Conservation (phyloP, 768 basidiomycete species). For the Phanerodontia chrysosporium region DNA sequence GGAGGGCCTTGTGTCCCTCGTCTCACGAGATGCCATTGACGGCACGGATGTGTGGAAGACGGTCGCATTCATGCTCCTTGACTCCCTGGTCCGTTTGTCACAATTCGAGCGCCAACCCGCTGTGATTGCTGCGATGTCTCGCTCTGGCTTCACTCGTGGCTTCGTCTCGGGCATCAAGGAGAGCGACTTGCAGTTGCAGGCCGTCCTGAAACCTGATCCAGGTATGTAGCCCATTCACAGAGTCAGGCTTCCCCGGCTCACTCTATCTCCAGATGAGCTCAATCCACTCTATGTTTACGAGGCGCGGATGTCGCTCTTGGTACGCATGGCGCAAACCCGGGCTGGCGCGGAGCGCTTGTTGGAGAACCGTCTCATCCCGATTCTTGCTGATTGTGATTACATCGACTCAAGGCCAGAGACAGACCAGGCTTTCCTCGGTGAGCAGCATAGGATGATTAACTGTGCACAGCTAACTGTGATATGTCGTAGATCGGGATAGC, state of each 20-base stretch:
- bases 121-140: constrained; percentile 53
- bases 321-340: constrained; percentile 78
- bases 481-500: constrained; percentile 71
- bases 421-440: constrained; percentile 80
- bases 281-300: constrained; percentile 94
- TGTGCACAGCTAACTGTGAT: too few species aligned
- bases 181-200: constrained; percentile 66
- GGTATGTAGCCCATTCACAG: constrained; percentile 42
- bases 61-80: constrained; percentile 86
- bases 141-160: constrained; percentile 74
- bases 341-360: constrained; percentile 82
- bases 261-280: constrained; percentile 60
- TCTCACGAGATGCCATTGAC: constrained; percentile 90
- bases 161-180: constrained; percentile 86
- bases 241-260: neutral
- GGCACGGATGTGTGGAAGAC: constrained; percentile 98
- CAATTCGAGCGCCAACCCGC: constrained; percentile 63
- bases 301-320: constrained; percentile 87
- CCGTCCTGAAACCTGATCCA: constrained; percentile 84
- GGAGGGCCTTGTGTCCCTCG: constrained; percentile 67
- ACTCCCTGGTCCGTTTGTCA: constrained; percentile 72
- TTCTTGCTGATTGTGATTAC: constrained; percentile 82
- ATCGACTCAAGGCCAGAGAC: constrained; percentile 81
- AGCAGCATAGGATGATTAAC: too few species aligned
- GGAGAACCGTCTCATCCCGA: constrained; percentile 69